Base-by-base conservation (phyloP, 805 yeast species). In the Candida dendrica region DNA sequence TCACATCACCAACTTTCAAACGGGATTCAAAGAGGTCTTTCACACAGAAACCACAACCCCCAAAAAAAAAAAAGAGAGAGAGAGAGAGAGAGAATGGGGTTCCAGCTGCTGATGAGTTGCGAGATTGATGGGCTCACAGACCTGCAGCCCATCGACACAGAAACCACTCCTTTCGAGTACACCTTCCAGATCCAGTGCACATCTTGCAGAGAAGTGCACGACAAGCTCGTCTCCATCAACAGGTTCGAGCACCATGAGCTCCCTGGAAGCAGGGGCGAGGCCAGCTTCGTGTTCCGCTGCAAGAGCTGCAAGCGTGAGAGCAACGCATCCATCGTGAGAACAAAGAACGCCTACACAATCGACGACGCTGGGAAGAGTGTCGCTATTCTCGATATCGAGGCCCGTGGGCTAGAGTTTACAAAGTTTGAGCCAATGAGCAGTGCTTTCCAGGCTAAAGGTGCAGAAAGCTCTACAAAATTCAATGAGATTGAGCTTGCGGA, bases 221-320 rank as follows among this genome's bases (percentile, higher is more conserved):
- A 74, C 17, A 85, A 88, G 50, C 76, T 77, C 14, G 74, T 88
- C 24, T 68, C 75, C 19, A 78, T 90, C 55, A 84, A 84, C 59
- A 64, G 77, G 43, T 75, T 72, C 49, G 95, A 83, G 49, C 61
- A 66, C 39, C 79, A 79, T 59, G 85, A 79, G 35, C 56, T 87
- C 20, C 59, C 74, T 2, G 88, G 86, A 0, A 76, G 90, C 35
- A 73, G 80, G 46, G 96, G 96, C 13, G 86, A 80, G 46, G 95
- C 96, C 7, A 85, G 81, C 47, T 86, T 89, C 55, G 81, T 83
- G 3, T 80, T 84, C 71, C 76, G 77, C 48, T 88, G 96, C 60
- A 75, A 77, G 45, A 66, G 69, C 47, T 88, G 96, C 62, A 60
- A 51, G 6, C 17, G 39, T 49, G 53, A 35, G 57, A 57, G 18